Evolutionary conservation across 176 grass and related monocot species (phyloP).

Genomic region (Aegilops tauschii): DNA sequence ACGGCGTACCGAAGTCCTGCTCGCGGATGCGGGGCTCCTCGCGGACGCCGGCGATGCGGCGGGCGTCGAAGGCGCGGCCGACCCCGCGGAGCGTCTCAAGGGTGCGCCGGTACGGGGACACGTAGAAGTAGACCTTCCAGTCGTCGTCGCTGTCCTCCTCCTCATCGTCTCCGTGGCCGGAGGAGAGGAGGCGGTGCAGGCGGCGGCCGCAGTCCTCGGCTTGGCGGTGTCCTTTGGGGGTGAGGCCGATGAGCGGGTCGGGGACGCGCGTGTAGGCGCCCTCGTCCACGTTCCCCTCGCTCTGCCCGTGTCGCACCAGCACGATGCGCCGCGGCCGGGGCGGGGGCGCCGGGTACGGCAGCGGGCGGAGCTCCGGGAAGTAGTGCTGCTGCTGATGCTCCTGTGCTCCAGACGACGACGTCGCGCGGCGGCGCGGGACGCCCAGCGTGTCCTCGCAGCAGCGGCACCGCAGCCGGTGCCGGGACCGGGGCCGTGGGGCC

Average conservation of each 20-base stretch:
- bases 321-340: slow-evolving; percentile 64
- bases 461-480: neutral
- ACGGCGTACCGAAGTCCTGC: slow-evolving; percentile 71
- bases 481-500: neutral
- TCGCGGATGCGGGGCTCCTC: slow-evolving; percentile 82
- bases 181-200: slow-evolving; percentile 36
- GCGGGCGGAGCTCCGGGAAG: slow-evolving; percentile 30
- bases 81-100: slow-evolving; percentile 69
- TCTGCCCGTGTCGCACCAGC: slow-evolving; percentile 79
- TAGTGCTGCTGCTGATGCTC: neutral
- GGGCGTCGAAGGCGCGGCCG: slow-evolving; percentile 51
- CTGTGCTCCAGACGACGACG: neutral
- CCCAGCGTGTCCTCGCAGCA: slow-evolving; percentile 77
- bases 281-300: slow-evolving; percentile 91
- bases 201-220: slow-evolving; percentile 56
- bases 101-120: slow-evolving; percentile 67
- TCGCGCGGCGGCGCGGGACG: neutral
- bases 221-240: slow-evolving; percentile 45
- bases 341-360: neutral
- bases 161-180: neutral
- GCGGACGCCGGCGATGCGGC: slow-evolving; percentile 66
- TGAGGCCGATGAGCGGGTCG: slow-evolving; percentile 78
- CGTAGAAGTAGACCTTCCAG: slow-evolving; percentile 95
- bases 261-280: slow-evolving; percentile 66
- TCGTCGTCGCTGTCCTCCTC: slow-evolving; percentile 23